Evolutionary conservation across 192 early-diverging fungal genomes (phyloP).

Genomic region (Pilaira anomala): DNA sequence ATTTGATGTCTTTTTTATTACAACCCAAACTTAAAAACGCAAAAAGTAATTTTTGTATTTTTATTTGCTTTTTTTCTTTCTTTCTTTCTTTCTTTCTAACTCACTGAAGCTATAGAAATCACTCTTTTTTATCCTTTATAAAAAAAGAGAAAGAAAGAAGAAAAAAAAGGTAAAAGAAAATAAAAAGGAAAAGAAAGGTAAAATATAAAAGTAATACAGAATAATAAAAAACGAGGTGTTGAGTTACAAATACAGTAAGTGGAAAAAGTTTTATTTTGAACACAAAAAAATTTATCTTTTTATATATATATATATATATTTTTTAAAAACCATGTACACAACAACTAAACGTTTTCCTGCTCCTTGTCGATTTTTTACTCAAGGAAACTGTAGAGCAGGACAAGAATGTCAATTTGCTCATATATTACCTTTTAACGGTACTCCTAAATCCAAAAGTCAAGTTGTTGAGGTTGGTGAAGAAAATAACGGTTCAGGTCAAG

Average conservation of each 20-base stretch:
- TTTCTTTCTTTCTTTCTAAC: no score
- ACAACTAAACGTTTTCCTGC: conserved; percentile 18
- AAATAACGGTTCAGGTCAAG: not conserved
- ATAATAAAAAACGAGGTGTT: not conserved
- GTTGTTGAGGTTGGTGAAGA: conserved; percentile 4
- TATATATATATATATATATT: no score
- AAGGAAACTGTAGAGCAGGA: conserved; percentile 32
- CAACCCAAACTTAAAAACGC: no score
- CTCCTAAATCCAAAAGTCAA: conserved; percentile 4
- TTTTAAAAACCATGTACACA: conserved; percentile 2
- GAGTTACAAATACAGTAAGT: not conserved
- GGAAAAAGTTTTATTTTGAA: conserved; percentile 1
- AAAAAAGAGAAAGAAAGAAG: no score
- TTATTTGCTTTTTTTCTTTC: no score
- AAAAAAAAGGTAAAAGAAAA: no score
- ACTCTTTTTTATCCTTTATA: no score
- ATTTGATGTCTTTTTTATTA: no score
- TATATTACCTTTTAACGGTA: conserved; percentile 18
- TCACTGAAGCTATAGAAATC: no score
- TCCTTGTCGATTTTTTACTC: conserved; percentile 23
- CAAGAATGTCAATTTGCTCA: conserved; percentile 28
- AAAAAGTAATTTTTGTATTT: no score
- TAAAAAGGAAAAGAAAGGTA: no score
- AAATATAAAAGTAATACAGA: not conserved
- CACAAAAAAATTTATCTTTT: not conserved